A percentile compares a stretch with the other conserved stretches of the same genome.
Conservation (phyloP, 2,329 filamentous ascomycete species). For the Cyphellophora europaea region DNA sequence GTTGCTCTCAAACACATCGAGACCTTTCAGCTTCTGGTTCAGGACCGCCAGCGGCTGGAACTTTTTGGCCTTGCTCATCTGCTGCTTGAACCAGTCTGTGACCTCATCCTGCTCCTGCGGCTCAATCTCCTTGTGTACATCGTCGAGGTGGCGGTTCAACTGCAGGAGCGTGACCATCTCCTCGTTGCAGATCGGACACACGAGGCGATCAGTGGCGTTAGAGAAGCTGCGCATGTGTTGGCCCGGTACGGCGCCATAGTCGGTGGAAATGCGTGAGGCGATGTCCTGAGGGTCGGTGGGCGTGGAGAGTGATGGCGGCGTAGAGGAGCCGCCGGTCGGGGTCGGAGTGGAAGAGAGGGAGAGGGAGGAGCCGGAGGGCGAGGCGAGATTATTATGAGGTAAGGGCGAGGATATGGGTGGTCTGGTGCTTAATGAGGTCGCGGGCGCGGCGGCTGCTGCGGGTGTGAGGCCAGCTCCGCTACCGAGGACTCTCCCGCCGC, state of each 20-base stretch:
- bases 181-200: slow-evolving; percentile 96
- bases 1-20: slow-evolving; percentile 92
- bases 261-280: slow-evolving; percentile 67
- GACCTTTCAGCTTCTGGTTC: slow-evolving; percentile 85
- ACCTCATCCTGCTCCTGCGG: slow-evolving; percentile 86
- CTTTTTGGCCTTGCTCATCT: slow-evolving; percentile 84
- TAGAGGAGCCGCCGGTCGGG: slow-evolving; percentile 48
- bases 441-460: slow-evolving; percentile 51
- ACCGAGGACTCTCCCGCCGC: slow-evolving; percentile 84
- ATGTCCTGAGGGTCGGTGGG: slow-evolving; percentile 71
- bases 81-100: slow-evolving; percentile 93
- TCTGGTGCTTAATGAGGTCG: too few species aligned
- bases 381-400: slow-evolving; percentile 38
- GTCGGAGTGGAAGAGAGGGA: slow-evolving; percentile 60
- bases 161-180: slow-evolving; percentile 97
- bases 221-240: slow-evolving; percentile 39
- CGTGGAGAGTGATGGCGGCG: slow-evolving; percentile 55
- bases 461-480: slow-evolving; percentile 51
- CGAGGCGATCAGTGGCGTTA: slow-evolving; percentile 57
- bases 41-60: slow-evolving; percentile 86
- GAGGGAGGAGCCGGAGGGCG: slow-evolving; percentile 61
- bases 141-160: slow-evolving; percentile 82
- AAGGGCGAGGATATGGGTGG: slow-evolving; percentile 30
- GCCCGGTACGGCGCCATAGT: slow-evolving; percentile 46
- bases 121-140: slow-evolving; percentile 80